phyloP scores from a whole-genome alignment of 306 rosid genomes.

The Neltuma alba region DNA sequence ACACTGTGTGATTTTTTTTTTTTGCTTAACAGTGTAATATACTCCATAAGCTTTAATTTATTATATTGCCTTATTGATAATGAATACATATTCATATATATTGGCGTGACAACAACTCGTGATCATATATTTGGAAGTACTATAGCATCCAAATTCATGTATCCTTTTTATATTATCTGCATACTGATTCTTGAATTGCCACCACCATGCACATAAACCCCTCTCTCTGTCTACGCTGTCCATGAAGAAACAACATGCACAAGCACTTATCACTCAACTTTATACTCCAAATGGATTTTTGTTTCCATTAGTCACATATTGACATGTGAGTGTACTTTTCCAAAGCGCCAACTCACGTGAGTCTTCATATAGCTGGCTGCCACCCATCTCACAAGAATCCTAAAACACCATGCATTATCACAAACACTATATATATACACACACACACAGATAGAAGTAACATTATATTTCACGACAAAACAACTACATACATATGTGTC shows the following conservation, averaged over 20 bases:
- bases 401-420: constrained; percentile 23
- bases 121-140: constrained; percentile 12
- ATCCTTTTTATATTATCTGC: constrained; percentile 40
- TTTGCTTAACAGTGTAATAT: no score
- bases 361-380: constrained; percentile 50
- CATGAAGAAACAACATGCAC: constrained; percentile 44
- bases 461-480: background rate
- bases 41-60: no score
- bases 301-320: constrained; percentile 63
- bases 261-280: constrained; percentile 67
- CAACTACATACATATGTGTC: background rate
- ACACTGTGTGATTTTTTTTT: no score
- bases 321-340: constrained; percentile 98
- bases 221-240: constrained; percentile 36
- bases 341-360: constrained; percentile 93
- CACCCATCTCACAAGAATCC: constrained; percentile 72
- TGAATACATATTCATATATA: no score
- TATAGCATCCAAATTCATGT: constrained; percentile 1
- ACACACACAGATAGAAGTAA: no score
- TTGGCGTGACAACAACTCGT: background rate
- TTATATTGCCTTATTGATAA: no score
- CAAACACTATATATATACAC: constrained; percentile 5
- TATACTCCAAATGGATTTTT: constrained; percentile 61
- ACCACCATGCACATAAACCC: constrained; percentile 30
- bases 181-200: constrained; percentile 53